phyloP scores from a whole-genome alignment of 352 stramenopile species.

The Aphanomyces stellatus region DNA sequence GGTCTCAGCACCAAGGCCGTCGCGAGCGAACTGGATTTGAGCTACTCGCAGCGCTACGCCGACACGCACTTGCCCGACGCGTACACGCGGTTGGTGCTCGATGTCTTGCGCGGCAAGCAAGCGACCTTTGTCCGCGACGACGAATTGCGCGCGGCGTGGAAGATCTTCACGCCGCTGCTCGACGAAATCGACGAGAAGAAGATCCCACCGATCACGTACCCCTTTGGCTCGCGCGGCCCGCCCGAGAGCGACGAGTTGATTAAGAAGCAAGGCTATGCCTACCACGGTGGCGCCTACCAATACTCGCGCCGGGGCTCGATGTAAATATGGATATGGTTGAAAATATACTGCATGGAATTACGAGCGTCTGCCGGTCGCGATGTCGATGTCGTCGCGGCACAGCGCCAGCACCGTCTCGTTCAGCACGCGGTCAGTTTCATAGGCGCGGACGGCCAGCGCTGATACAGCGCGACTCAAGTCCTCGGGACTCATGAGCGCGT shows the following conservation, averaged over 20 bases:
- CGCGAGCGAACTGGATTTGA: slow-evolving; percentile 95
- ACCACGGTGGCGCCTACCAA: slow-evolving; percentile 67
- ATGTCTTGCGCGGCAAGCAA: slow-evolving; percentile 94
- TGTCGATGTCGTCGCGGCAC: neutral
- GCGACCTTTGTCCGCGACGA: slow-evolving; percentile 96
- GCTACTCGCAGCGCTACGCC: slow-evolving; percentile 87
- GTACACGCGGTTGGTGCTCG: slow-evolving; percentile 96
- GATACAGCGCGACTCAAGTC: neutral
- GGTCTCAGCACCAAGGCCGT: slow-evolving; percentile 86
- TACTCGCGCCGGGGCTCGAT: slow-evolving; percentile 22
- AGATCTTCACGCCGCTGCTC: slow-evolving; percentile 98
- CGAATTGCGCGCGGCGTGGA: slow-evolving; percentile 93
- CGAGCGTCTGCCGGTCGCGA: neutral
- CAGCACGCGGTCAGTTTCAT: neutral
- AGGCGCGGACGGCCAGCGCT: neutral
- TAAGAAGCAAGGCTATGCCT: slow-evolving; percentile 57
- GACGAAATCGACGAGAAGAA: slow-evolving; percentile 91
- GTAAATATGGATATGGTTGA: neutral
- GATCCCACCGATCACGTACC: slow-evolving; percentile 88
- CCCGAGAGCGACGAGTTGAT: slow-evolving; percentile 81
- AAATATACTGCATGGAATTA: neutral
- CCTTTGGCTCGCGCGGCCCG: slow-evolving; percentile 89
- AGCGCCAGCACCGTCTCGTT: neutral
- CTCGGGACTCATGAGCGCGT: neutral
- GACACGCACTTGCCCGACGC: slow-evolving; percentile 89